These are phyloP conservation scores for Mentha longifolia DNA, from an alignment of 257 asterid genomes.

Conservation along the genomic window DNA sequence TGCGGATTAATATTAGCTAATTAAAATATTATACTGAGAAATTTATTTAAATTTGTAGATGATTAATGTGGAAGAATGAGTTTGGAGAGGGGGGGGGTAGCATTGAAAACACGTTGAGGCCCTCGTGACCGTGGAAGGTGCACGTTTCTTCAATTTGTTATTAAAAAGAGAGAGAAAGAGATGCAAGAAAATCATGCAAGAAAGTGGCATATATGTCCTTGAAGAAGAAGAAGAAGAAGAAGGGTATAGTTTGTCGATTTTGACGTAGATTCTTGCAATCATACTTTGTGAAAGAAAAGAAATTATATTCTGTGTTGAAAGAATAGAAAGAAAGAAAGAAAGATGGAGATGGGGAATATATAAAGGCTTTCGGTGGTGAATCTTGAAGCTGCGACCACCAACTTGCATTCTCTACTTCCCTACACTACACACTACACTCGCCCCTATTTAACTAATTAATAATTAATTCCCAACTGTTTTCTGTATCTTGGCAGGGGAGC, in stretches of 20 bases:
- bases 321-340: not conserved
- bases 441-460: too few relatives aligned
- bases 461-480: constrained; percentile 6
- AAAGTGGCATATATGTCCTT: not conserved
- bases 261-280: constrained; percentile 27
- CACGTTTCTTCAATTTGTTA: not conserved
- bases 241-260: too few relatives aligned
- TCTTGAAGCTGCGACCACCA: constrained; percentile 47
- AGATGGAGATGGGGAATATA: constrained; percentile 35
- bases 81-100: not conserved
- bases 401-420: constrained; percentile 25
- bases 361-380: constrained; percentile 51
- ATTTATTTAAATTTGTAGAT: not conserved
- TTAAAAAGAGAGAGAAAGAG: not conserved
- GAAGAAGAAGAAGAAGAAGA: not conserved
- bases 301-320: constrained; percentile 31
- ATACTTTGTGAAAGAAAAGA: constrained; percentile 2
- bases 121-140: constrained; percentile 22
- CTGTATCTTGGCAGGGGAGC: too few relatives aligned
- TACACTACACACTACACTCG: not conserved
- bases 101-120: constrained; percentile 33
- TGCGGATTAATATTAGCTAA: constrained; percentile 2
- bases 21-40: not conserved
- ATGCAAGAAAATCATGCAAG: not conserved
- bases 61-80: not conserved